phyloP scores from a whole-genome alignment of 2,329 filamentous ascomycete species.

The Aspergillus japonicus region DNA sequence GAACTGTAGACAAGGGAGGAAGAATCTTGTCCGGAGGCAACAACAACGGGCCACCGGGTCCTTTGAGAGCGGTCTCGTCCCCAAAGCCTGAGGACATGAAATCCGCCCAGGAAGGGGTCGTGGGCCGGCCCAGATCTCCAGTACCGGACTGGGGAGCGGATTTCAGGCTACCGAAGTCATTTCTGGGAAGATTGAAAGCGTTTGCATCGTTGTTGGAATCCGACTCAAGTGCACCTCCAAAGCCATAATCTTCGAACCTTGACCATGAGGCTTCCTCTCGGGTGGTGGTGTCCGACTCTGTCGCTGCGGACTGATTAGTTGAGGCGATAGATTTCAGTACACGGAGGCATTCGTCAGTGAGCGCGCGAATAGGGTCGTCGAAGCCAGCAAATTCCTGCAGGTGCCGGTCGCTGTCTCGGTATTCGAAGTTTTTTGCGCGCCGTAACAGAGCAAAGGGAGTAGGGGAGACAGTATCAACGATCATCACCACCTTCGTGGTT shows the following conservation, averaged over 20 bases:
- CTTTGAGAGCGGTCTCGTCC: constrained; percentile 67
- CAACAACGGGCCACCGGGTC: constrained; percentile 63
- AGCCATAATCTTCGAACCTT: constrained; percentile 91
- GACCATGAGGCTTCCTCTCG: constrained; percentile 87
- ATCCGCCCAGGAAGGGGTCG: constrained; percentile 96
- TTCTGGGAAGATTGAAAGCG: constrained; percentile 30
- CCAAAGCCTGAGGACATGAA: constrained; percentile 92
- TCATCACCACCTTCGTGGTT: constrained; percentile 92
- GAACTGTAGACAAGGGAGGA: constrained; percentile 70
- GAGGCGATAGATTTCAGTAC: constrained; percentile 86
- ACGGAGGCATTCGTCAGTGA: constrained; percentile 91
- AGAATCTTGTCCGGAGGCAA: constrained; percentile 90
- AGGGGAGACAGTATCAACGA: constrained; percentile 90
- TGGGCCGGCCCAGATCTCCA: constrained; percentile 73
- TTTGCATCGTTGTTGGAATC: constrained; percentile 61
- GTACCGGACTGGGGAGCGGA: constrained; percentile 65
- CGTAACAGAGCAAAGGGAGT: constrained; percentile 89
- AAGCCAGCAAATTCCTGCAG: constrained; percentile 83
- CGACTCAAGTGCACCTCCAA: constrained; percentile 70
- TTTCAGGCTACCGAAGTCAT: constrained; percentile 55
- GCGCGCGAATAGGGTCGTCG: constrained; percentile 79
- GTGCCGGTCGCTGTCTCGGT: constrained; percentile 82
- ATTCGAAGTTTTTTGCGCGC: constrained; percentile 91
- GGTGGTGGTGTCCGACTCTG: constrained; percentile 68
- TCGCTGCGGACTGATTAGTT: constrained; percentile 79